A percentile compares a stretch with the other conserved stretches of the same genome.
These are phyloP conservation scores for Euphorbia corollata DNA, from an alignment of 441 rosid species.

Conservation along the genomic window DNA sequence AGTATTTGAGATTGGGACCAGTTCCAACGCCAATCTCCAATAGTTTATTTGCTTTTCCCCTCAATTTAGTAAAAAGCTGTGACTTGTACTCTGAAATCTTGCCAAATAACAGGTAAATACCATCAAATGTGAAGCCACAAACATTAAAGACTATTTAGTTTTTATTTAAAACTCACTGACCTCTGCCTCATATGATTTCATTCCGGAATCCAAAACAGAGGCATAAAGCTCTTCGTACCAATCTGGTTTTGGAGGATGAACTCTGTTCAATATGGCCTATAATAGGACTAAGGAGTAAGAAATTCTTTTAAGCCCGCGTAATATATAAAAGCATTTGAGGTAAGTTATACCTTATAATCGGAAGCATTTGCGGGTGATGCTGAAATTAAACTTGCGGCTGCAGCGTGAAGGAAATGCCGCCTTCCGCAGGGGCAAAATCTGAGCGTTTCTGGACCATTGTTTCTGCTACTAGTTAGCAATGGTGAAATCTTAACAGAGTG, in stretches of 20 bases:
- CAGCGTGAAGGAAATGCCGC: slow-evolving; percentile 40
- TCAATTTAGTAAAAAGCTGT: slow-evolving; percentile 47
- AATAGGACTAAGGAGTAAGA: neutral
- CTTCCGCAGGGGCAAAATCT: slow-evolving; percentile 41
- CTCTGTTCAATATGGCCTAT: slow-evolving; percentile 41
- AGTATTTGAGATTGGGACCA: slow-evolving; percentile 77
- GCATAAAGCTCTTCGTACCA: slow-evolving; percentile 83
- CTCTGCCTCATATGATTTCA: slow-evolving; percentile 66
- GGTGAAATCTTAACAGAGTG: neutral
- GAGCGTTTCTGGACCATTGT: neutral
- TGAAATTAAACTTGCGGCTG: slow-evolving; percentile 32
- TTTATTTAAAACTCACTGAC: slow-evolving; percentile 23
- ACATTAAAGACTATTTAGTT: neutral
- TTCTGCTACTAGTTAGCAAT: neutral
- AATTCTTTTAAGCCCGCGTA: neutral
- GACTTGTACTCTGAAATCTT: slow-evolving; percentile 63
- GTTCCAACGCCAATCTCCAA: slow-evolving; percentile 89
- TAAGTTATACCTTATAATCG: slow-evolving; percentile 31
- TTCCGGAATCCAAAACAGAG: slow-evolving; percentile 32
- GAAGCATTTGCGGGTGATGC: slow-evolving; percentile 30
- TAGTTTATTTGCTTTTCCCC: slow-evolving; percentile 51
- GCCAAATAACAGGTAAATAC: neutral
- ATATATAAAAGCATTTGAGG: neutral
- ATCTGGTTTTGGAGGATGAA: slow-evolving; percentile 68
- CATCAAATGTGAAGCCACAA: neutral